A percentile compares a stretch with the other conserved stretches of the same genome.
Evolutionary conservation across 108 stramenopile genomes (phyloP).

Genomic region (Cyclotella choctawhatcheeana): DNA sequence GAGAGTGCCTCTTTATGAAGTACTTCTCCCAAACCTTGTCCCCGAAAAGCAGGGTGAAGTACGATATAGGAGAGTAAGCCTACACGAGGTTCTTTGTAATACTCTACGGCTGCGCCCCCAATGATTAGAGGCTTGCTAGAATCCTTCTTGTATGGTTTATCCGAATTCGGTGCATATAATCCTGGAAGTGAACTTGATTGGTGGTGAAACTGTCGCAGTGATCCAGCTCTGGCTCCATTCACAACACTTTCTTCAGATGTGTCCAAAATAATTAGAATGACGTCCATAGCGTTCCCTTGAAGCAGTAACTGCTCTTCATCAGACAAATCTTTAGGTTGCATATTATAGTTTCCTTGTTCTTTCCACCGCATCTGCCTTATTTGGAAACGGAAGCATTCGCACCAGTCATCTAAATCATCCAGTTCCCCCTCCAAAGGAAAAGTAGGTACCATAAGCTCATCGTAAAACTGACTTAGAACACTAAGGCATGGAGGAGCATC

Average conservation of each 20-base stretch:
- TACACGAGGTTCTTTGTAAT: slow-evolving; percentile 56
- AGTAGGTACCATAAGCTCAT: slow-evolving; percentile 61
- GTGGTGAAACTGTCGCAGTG: background rate
- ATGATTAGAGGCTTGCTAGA: slow-evolving; percentile 34
- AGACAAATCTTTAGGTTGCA: background rate
- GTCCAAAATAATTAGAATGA: slow-evolving; percentile 46
- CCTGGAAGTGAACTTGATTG: slow-evolving; percentile 17
- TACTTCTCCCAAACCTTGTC: slow-evolving; percentile 36
- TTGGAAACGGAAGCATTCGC: slow-evolving; percentile 54
- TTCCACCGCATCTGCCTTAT: slow-evolving; percentile 23
- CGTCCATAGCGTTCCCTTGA: slow-evolving; percentile 52
- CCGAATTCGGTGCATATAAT: slow-evolving; percentile 16
- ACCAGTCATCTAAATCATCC: slow-evolving; percentile 64
- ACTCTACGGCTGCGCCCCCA: slow-evolving; percentile 59
- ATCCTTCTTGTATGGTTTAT: background rate
- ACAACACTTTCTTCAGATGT: slow-evolving; percentile 8
- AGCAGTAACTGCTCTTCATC: slow-evolving; percentile 18
- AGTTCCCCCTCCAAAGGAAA: slow-evolving; percentile 66
- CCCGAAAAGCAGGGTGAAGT: slow-evolving; percentile 47
- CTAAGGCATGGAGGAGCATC: slow-evolving; percentile 28
- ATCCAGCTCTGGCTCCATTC: too few relatives aligned
- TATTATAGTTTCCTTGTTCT: background rate
- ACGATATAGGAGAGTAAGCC: slow-evolving; percentile 62
- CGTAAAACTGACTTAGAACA: slow-evolving; percentile 51
- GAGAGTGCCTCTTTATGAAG: slow-evolving; percentile 52